Percentiles rank a stretch among this genome's conserved stretches.
Evolutionary conservation across 306 rosid species (phyloP).

Genomic region (Argentina anserina): DNA sequence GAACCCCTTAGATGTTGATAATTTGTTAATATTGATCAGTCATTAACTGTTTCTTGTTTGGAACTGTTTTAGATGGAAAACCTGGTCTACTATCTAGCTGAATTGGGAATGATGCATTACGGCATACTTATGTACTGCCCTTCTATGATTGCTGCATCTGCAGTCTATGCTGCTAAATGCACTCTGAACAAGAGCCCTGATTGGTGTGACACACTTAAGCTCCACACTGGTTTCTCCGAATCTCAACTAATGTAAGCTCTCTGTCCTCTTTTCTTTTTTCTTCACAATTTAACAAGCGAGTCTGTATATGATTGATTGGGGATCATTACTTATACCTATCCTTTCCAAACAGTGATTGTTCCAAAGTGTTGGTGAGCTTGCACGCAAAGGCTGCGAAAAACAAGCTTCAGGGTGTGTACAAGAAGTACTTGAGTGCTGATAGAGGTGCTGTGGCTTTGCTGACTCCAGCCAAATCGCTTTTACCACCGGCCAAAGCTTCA

Average conservation of each 20-base stretch:
- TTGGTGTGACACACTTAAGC: constrained; percentile 70
- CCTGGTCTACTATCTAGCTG: constrained; percentile 63
- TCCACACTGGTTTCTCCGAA: constrained; percentile 68
- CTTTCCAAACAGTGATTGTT: constrained; percentile 54
- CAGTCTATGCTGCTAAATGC: constrained; percentile 80
- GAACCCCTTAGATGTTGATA: too few species aligned
- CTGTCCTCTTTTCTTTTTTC: background rate
- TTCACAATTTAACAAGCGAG: background rate
- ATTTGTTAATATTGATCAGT: background rate
- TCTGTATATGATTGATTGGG: background rate
- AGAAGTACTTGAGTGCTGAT: constrained; percentile 48
- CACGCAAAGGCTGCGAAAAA: constrained; percentile 40
- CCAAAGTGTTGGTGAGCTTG: constrained; percentile 42
- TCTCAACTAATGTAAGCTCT: constrained; percentile 43
- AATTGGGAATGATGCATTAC: constrained; percentile 73
- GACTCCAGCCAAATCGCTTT: constrained; percentile 56
- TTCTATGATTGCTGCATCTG: constrained; percentile 87
- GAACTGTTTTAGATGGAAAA: constrained; percentile 43
- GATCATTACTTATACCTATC: background rate
- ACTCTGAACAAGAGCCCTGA: constrained; percentile 55
- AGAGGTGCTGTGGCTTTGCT: constrained; percentile 60
- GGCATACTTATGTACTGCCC: constrained; percentile 56
- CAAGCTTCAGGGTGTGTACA: constrained; percentile 54
- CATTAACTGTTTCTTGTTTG: background rate
- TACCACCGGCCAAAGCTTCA: constrained; percentile 20